These are phyloP conservation scores for Carallia brachiata DNA, from an alignment of 345 rosid genomes.

Conservation along the genomic window DNA sequence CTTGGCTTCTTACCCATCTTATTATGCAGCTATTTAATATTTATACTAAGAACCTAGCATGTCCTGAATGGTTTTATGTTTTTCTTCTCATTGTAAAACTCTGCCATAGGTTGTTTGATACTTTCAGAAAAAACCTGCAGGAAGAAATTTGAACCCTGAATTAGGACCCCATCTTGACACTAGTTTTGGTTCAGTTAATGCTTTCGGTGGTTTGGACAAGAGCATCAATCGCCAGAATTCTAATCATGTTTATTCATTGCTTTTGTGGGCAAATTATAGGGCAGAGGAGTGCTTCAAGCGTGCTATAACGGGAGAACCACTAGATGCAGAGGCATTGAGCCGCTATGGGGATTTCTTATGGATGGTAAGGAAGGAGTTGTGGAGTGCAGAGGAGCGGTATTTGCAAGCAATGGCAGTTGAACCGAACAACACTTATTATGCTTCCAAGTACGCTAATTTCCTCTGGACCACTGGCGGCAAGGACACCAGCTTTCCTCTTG, in stretches of 20 bases:
- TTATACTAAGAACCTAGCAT: too few species aligned
- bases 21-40: too few species aligned
- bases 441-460: constrained; percentile 67
- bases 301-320: constrained; percentile 48
- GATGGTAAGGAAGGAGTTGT: constrained; percentile 56
- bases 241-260: neutral
- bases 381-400: constrained; percentile 77
- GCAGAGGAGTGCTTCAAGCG: constrained; percentile 75
- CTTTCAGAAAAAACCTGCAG: too few species aligned
- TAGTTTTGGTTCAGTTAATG: neutral
- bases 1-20: too few species aligned
- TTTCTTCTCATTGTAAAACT: too few species aligned
- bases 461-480: constrained; percentile 74
- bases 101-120: too few species aligned
- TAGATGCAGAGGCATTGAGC: constrained; percentile 58
- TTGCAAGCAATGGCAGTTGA: constrained; percentile 58
- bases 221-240: neutral
- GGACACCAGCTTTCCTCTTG: constrained; percentile 58
- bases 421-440: constrained; percentile 42
- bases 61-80: too few species aligned
- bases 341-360: constrained; percentile 70
- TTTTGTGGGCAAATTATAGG: constrained; percentile 22
- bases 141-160: too few species aligned
- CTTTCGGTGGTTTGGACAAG: neutral
- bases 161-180: too few species aligned